Evolutionary conservation across 2,329 filamentous ascomycete genomes (phyloP).

Genomic region (Mycosphaerelloides madeirae): DNA sequence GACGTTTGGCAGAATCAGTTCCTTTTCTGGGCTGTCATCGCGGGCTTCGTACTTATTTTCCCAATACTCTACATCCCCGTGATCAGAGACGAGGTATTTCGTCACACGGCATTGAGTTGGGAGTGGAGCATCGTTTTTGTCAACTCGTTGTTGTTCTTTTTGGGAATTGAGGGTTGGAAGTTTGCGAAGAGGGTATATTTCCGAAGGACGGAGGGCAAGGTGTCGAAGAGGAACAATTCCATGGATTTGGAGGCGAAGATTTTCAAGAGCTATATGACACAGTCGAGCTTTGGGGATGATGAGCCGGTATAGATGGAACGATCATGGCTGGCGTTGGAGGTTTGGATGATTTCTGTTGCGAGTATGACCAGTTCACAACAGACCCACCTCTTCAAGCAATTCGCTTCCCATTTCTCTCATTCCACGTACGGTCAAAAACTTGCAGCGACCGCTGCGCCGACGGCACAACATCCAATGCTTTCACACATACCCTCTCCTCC

Average conservation of each 20-base stretch:
- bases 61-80: slow-evolving; percentile 60
- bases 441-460: slow-evolving; percentile 38
- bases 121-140: slow-evolving; percentile 67
- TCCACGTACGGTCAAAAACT: slow-evolving; percentile 18
- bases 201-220: slow-evolving; percentile 11
- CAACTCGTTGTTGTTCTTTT: slow-evolving; percentile 52
- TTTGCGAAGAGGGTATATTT: slow-evolving; percentile 53
- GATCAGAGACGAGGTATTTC: slow-evolving; percentile 61
- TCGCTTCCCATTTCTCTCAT: slow-evolving; percentile 3
- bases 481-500: slow-evolving; percentile 40
- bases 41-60: slow-evolving; percentile 44
- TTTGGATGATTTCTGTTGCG: slow-evolving; percentile 1
- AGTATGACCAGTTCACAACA: too few species aligned
- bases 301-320: slow-evolving; percentile 10
- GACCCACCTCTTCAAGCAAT: too few species aligned
- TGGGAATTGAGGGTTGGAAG: slow-evolving; percentile 63
- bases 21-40: slow-evolving; percentile 43
- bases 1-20: slow-evolving; percentile 71
- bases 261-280: slow-evolving; percentile 22
- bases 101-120: slow-evolving; percentile 61
- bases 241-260: slow-evolving; percentile 20
- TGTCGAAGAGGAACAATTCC: slow-evolving; percentile 9
- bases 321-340: background rate
- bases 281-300: slow-evolving; percentile 5
- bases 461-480: slow-evolving; percentile 47